Evolutionary conservation across 1,284 basidiomycete species (phyloP).

Genomic region (Ceraceosorus guamensis): DNA sequence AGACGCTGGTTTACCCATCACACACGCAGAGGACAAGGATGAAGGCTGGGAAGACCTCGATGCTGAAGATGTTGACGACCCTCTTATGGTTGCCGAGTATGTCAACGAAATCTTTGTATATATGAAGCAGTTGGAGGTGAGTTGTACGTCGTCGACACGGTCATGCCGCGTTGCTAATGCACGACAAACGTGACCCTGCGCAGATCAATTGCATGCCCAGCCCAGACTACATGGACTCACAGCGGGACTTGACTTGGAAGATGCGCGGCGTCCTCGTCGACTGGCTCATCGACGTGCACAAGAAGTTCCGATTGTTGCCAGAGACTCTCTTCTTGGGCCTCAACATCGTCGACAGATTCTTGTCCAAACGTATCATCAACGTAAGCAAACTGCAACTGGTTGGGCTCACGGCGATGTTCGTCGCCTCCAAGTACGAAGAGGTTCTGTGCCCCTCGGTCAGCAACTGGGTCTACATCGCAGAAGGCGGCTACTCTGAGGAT

Average conservation of each 20-base stretch:
- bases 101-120: conserved; percentile 90
- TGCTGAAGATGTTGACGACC: conserved; percentile 86
- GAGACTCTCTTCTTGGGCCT: conserved; percentile 91
- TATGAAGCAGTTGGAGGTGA: conserved; percentile 64
- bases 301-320: conserved; percentile 83
- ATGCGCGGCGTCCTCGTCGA: conserved; percentile 80
- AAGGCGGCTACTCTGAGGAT: conserved; percentile 42
- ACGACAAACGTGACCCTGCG: background rate
- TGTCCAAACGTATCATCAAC: conserved; percentile 79
- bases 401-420: conserved; percentile 85
- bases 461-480: conserved; percentile 62
- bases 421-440: conserved; percentile 93
- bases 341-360: conserved; percentile 95
- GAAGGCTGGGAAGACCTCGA: conserved; percentile 75
- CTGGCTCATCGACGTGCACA: conserved; percentile 94
- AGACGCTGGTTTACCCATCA: background rate
- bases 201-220: conserved; percentile 39
- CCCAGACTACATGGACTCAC: conserved; percentile 41
- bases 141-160: conserved; percentile 27
- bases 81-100: conserved; percentile 94
- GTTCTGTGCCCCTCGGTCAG: conserved; percentile 80
- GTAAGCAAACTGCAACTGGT: conserved; percentile 90
- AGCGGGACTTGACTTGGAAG: conserved; percentile 45
- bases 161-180: background rate
- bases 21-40: conserved; percentile 49